phyloP scores from a whole-genome alignment of 2,329 filamentous ascomycete species.

The Dactylonectria macrodidyma region DNA sequence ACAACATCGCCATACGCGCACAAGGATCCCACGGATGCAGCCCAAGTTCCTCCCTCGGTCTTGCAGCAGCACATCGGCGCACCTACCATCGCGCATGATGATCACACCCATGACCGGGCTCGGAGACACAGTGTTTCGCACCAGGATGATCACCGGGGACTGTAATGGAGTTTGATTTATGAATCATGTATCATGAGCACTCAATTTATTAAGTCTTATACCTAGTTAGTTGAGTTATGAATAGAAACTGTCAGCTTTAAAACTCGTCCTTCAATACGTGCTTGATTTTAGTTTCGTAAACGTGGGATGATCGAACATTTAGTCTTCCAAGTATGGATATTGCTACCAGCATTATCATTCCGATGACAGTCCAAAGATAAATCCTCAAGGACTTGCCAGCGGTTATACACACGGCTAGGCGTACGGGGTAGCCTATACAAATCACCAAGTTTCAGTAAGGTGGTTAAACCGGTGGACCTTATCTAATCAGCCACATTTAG shows the following conservation, averaged over 20 bases:
- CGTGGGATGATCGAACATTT: too few species aligned
- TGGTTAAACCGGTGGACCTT: constrained; percentile 13
- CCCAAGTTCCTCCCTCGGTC: constrained; percentile 71
- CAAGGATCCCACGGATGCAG: constrained; percentile 68
- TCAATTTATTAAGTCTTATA: constrained; percentile 31
- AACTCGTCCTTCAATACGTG: not conserved
- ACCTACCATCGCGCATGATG: constrained; percentile 61
- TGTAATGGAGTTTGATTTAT: constrained; percentile 52
- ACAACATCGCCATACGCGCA: constrained; percentile 23
- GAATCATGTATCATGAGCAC: constrained; percentile 41
- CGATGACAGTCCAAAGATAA: too few species aligned
- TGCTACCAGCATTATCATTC: too few species aligned
- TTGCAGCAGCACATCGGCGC: constrained; percentile 63
- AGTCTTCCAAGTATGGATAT: too few species aligned
- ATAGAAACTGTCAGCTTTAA: not conserved
- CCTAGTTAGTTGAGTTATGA: not conserved
- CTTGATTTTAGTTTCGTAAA: too few species aligned
- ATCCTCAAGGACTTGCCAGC: too few species aligned
- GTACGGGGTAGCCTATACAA: too few species aligned
- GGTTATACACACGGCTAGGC: too few species aligned
- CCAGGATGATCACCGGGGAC: constrained; percentile 64
- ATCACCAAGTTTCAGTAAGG: too few species aligned
- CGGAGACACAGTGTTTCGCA: constrained; percentile 63
- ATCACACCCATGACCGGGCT: constrained; percentile 59
- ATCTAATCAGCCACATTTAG: constrained; percentile 23